phyloP scores from a whole-genome alignment of 495 filamentous ascomycete species.

The Lasiosphaeria miniovina region DNA sequence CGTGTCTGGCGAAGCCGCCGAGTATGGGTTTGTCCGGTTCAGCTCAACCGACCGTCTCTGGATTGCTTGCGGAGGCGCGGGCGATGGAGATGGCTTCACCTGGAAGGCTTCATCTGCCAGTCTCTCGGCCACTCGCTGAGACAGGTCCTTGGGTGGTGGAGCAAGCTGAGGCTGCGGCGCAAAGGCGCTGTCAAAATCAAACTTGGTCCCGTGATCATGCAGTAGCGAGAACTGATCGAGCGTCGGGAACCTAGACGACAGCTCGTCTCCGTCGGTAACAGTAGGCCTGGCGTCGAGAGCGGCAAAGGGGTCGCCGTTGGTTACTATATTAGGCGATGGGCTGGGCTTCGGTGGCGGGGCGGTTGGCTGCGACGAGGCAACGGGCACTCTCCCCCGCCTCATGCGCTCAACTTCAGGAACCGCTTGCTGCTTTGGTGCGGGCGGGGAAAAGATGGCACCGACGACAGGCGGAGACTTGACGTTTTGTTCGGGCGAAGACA shows the following conservation, averaged over 20 bases:
- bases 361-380: slow-evolving; percentile 35
- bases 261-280: slow-evolving; percentile 62
- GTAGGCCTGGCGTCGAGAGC: slow-evolving; percentile 69
- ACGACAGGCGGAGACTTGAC: slow-evolving; percentile 54
- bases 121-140: slow-evolving; percentile 72
- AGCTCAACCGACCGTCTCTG: slow-evolving; percentile 37
- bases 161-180: slow-evolving; percentile 29
- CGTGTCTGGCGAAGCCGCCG: slow-evolving; percentile 11
- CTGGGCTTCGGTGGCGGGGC: slow-evolving; percentile 56
- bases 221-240: slow-evolving; percentile 90
- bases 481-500: slow-evolving; percentile 27
- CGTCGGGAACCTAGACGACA: slow-evolving; percentile 82
- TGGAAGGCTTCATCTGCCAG: slow-evolving; percentile 78
- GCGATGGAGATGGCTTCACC: slow-evolving; percentile 23
- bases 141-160: slow-evolving; percentile 59
- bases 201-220: slow-evolving; percentile 80
- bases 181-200: slow-evolving; percentile 70
- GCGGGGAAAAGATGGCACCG: slow-evolving; percentile 67
- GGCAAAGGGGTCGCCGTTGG: slow-evolving; percentile 82
- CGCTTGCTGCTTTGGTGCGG: slow-evolving; percentile 61
- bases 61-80: slow-evolving; percentile 19
- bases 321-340: slow-evolving; percentile 68
- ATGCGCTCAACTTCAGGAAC: slow-evolving; percentile 94
- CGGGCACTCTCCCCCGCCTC: slow-evolving; percentile 80
- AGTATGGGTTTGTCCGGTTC: slow-evolving; percentile 25